Conservation (phyloP, 2,329 filamentous ascomycete species). For the Apiospora kogelbergensis region DNA sequence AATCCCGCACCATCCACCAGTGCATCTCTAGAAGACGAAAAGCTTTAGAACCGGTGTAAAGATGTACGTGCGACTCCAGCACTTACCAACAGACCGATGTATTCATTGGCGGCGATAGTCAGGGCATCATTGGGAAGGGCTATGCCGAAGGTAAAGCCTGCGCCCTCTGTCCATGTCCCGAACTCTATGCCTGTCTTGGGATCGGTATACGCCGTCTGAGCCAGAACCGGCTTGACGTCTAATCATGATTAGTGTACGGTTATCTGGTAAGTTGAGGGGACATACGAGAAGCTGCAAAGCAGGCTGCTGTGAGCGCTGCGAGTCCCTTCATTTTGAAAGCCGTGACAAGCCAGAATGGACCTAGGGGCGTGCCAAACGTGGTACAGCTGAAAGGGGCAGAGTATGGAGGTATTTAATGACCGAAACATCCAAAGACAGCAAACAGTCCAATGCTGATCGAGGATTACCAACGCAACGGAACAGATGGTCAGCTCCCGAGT, state of each 20-base stretch:
- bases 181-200: conserved; percentile 30
- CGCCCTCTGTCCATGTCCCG: conserved; percentile 26
- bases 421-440: not conserved
- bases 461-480: conserved; percentile 4
- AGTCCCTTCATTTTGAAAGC: conserved; percentile 26
- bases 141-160: conserved; percentile 28
- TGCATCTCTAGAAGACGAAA: conserved; percentile 24
- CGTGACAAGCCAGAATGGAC: not conserved
- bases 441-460: not conserved
- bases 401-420: conserved; percentile 3
- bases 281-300: conserved; percentile 30
- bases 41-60: not conserved
- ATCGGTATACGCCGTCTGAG: conserved; percentile 28
- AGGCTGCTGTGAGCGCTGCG: conserved; percentile 28
- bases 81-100: conserved; percentile 31
- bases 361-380: not conserved
- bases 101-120: conserved; percentile 29
- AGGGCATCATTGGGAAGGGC: conserved; percentile 30
- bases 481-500: not conserved
- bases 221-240: conserved; percentile 28
- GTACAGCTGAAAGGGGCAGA: not conserved
- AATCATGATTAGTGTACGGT: not conserved
- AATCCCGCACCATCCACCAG: conserved; percentile 31
- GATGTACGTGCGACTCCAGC: not conserved
- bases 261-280: not conserved